Base-by-base conservation (phyloP, 768 basidiomycete genomes). In the Crepidotus variabilis region DNA sequence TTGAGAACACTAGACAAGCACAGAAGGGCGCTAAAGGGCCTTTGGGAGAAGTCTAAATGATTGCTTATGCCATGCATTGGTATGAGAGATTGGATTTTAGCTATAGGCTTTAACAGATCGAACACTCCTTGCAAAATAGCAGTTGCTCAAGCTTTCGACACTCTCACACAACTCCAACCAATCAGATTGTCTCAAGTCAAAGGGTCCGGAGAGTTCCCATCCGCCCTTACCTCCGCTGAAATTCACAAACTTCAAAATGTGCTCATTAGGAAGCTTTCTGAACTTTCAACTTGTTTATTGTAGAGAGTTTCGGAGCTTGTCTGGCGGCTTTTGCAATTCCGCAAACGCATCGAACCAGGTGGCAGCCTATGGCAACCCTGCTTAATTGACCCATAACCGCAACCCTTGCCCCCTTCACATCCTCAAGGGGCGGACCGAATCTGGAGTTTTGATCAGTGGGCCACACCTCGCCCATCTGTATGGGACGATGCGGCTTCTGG, bases 81-180 rank as follows among this genome's bases (percentile, higher is more conserved):
- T 43, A 60, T 58, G 39, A 46, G 57, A 51, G 46, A 63, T 64
- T 61, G 60, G 50, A 64, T 66, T 64, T 66, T 64, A 64, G 57
- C 65, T 66, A 64, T 64, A 64, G 63, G 63, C 61, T 66, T 64
- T 61, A 39, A 43, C 47, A 65, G 62, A 63, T 63, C 61, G 54
- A 58, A 60, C n/a, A 24, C 20, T 50, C 39, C 13, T 20, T 43
- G 13, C 18, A 43, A 43, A 43, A 16, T 43, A 43, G 13, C 39
- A 43, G 18, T 45, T 43, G 11, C 39, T 43, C 39, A 43, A 20
- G 11, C 28, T 43, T 43, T 43, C 39, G 39, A 43, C 14, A 11
- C 39, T 43, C 18, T 16, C 39, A 43, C 18, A 14, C 9, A 36
- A 3, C 39, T 43, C 18, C 45, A 63, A 54, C 60, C 59, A 56